Evolutionary conservation across 176 grass and related monocot species (phyloP).

Genomic region (Hordeum marinum): DNA sequence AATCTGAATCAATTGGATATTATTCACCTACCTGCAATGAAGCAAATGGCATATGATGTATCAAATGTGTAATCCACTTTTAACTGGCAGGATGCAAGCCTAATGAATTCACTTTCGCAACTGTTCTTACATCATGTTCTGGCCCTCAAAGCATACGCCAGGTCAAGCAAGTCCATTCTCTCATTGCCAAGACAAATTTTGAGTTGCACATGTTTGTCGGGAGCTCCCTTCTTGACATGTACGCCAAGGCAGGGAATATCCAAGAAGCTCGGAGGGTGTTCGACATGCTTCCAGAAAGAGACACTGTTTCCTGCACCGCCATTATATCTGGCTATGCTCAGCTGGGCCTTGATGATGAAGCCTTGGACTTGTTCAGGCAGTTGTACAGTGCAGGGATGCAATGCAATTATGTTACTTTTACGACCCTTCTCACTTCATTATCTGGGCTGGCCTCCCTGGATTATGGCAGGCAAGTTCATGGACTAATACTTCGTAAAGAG

Average conservation of each 20-base stretch:
- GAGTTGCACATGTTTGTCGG: conserved; percentile 65
- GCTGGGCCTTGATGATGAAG: conserved; percentile 63
- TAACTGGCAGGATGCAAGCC: conserved; percentile 53
- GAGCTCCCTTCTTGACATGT: conserved; percentile 73
- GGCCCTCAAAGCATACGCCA: conserved; percentile 24
- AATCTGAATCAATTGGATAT: neutral
- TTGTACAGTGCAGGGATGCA: conserved; percentile 62
- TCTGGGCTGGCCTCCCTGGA: conserved; percentile 61
- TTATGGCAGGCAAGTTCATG: conserved; percentile 75
- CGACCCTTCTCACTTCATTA: conserved; percentile 52
- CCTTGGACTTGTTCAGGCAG: conserved; percentile 56
- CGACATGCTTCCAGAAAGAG: conserved; percentile 56
- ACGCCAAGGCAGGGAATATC: conserved; percentile 53
- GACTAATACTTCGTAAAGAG: conserved; percentile 47
- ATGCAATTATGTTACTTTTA: conserved; percentile 74
- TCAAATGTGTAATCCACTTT: conserved; percentile 21
- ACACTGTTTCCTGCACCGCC: conserved; percentile 61
- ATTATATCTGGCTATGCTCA: conserved; percentile 69
- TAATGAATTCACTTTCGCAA: conserved; percentile 64
- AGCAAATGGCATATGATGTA: conserved; percentile 11
- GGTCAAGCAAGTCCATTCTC: conserved; percentile 60
- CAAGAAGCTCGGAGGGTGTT: conserved; percentile 62
- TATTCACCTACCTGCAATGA: neutral
- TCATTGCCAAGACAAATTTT: conserved; percentile 55
- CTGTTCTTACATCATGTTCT: conserved; percentile 48